phyloP scores from a whole-genome alignment of 345 rosid species.

The Salix brachista region DNA sequence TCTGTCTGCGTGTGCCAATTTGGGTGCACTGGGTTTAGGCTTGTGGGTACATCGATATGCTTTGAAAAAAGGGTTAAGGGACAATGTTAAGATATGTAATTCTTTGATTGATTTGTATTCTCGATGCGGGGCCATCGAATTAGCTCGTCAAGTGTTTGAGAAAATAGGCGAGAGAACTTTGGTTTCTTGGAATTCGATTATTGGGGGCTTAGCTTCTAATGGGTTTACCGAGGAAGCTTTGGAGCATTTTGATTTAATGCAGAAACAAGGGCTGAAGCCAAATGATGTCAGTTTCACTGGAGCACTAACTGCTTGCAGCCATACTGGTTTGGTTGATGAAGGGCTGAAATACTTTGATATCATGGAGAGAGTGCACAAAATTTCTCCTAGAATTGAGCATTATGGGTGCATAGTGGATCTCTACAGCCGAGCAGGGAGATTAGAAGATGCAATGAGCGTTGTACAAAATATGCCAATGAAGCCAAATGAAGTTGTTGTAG shows the following conservation, averaged over 20 bases:
- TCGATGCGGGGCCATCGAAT: conserved; percentile 16
- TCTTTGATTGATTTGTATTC: conserved; percentile 27
- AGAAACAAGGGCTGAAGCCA: conserved; percentile 16
- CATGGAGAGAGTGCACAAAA: conserved; percentile 45
- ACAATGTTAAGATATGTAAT: conserved; percentile 18
- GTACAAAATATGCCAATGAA: conserved; percentile 65
- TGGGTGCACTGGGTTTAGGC: conserved; percentile 26
- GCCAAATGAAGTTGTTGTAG: conserved; percentile 71
- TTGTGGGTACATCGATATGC: conserved; percentile 24
- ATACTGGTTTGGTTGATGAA: conserved; percentile 50
- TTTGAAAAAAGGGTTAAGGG: conserved; percentile 10
- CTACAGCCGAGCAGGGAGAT: conserved; percentile 71
- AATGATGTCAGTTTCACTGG: conserved; percentile 29
- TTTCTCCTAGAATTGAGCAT: conserved; percentile 70
- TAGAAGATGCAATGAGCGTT: conserved; percentile 61
- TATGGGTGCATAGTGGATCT: conserved; percentile 87
- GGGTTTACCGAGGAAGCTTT: conserved; percentile 20
- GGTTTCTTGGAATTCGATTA: conserved; percentile 29
- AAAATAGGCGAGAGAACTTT: conserved; percentile 15
- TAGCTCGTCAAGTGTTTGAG: conserved; percentile 24
- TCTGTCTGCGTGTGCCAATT: conserved; percentile 24
- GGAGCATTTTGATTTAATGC: conserved; percentile 19
- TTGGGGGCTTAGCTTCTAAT: conserved; percentile 24
- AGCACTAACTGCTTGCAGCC: conserved; percentile 27
- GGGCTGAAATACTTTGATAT: conserved; percentile 50